These are phyloP conservation scores for Quercus parvula DNA, from an alignment of 306 rosid species.

Conservation along the genomic window DNA sequence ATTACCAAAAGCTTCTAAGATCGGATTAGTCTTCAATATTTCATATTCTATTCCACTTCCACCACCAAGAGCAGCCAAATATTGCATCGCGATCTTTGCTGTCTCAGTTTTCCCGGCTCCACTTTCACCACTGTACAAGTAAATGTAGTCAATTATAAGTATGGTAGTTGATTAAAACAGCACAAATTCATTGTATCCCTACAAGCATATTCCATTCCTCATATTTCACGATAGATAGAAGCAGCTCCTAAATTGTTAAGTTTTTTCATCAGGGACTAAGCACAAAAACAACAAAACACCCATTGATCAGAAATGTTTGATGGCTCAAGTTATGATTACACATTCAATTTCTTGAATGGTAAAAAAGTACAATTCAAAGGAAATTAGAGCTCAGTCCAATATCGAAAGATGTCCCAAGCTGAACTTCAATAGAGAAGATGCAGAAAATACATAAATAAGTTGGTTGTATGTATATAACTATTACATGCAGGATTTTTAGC, in stretches of 20 bases:
- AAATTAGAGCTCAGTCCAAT: background rate
- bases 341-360: background rate
- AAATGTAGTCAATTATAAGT: conserved; percentile 4
- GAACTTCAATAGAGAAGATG: background rate
- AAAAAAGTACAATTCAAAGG: background rate
- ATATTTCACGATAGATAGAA: background rate
- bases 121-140: conserved; percentile 82
- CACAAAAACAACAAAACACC: background rate
- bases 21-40: conserved; percentile 95
- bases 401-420: background rate
- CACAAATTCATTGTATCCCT: background rate
- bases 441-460: background rate
- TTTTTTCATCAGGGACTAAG: background rate
- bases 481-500: background rate
- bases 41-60: conserved; percentile 98
- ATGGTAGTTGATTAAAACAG: background rate
- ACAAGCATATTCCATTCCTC: background rate
- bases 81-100: conserved; percentile 98
- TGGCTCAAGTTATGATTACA: background rate
- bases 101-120: conserved; percentile 99
- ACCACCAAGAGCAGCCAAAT: conserved; percentile 95
- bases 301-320: background rate
- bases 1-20: conserved; percentile 97
- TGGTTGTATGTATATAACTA: background rate
- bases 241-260: background rate